Conservation (phyloP, 1,139 yeast genomes). For the Saccharomyces hybrid region DNA sequence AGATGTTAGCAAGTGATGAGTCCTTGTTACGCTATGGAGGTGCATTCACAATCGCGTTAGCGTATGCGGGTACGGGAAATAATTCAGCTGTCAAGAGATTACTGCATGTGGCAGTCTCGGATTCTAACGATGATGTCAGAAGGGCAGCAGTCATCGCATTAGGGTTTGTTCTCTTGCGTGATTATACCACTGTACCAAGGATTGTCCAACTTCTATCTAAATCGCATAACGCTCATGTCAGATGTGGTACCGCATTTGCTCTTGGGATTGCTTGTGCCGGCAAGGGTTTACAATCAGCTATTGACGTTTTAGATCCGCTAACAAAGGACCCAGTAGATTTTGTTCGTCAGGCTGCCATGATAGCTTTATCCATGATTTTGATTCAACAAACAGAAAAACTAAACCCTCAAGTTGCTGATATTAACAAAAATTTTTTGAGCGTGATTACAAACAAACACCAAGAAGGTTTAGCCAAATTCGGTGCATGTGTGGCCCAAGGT, state of each 20-base stretch:
- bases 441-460: constrained; percentile 83
- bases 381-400: constrained; percentile 89
- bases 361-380: constrained; percentile 86
- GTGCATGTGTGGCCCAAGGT: constrained; percentile 96
- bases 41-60: constrained; percentile 86
- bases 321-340: constrained; percentile 93
- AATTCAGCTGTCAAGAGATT: constrained; percentile 79
- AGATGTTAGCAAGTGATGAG: constrained; percentile 66
- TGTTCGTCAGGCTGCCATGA: constrained; percentile 95
- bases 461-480: constrained; percentile 95
- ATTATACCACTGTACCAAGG: constrained; percentile 89
- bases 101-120: constrained; percentile 91
- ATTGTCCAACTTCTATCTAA: constrained; percentile 89
- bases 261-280: constrained; percentile 97
- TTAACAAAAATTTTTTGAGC: constrained; percentile 67
- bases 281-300: constrained; percentile 78
- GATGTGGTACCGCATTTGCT: constrained; percentile 98
- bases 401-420: constrained; percentile 69
- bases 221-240: constrained; percentile 95
- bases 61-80: constrained; percentile 95
- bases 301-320: constrained; percentile 87
- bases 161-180: constrained; percentile 86
- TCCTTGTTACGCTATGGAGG: constrained; percentile 93
- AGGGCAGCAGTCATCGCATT: constrained; percentile 93
- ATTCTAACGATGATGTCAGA: constrained; percentile 93